Base-by-base conservation (phyloP, 495 filamentous ascomycete genomes). In the Neurospora hispaniola region DNA sequence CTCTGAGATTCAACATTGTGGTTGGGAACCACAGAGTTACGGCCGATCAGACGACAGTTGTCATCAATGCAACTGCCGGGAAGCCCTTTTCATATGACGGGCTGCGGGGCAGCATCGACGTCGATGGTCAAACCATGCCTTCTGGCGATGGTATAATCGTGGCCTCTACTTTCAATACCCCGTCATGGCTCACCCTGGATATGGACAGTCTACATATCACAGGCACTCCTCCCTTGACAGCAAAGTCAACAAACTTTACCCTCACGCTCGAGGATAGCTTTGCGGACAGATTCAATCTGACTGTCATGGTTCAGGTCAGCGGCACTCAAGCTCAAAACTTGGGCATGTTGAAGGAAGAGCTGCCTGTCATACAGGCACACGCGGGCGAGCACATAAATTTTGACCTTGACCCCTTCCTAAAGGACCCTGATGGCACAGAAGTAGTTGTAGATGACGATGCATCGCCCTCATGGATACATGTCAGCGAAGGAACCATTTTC, bases 131-230 rank as follows among this genome's bases (percentile, higher is more conserved):
- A 42, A 81, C 84, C 3, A 79, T 89, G 35, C 79, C 76, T 3
- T 72, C 77, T 20, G 82, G 83, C 0, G 82, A 88, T 66, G 70
- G 54, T 9, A 35, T 93, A 39, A 77, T 75, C 7, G 79, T 85
- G 4, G 82, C 89, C 14, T 79, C 84, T 7, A 86, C 79, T 0
- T 48, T 87, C 2, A 79, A 88, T 41, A 76, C 87, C 0, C 92
- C 94, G 1, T 69, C 83, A 9, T 97, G 94, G 94, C 78, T 96
- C 44, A 84, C 85, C 9, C 85, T 96, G 54, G 86, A 96, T 74
- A 81, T 86, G 14, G 72, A 82, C n/a, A 88, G 88, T 0, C 84
- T 93, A 73, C 81, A 81, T 2, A 79, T 97, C 12, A 86, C 80
- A 59, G 94, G 94, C 2, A 91, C 80, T 3, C 89, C 90, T 18